Conservation (phyloP, 768 basidiomycete genomes). For the Leccinum variicolor region DNA sequence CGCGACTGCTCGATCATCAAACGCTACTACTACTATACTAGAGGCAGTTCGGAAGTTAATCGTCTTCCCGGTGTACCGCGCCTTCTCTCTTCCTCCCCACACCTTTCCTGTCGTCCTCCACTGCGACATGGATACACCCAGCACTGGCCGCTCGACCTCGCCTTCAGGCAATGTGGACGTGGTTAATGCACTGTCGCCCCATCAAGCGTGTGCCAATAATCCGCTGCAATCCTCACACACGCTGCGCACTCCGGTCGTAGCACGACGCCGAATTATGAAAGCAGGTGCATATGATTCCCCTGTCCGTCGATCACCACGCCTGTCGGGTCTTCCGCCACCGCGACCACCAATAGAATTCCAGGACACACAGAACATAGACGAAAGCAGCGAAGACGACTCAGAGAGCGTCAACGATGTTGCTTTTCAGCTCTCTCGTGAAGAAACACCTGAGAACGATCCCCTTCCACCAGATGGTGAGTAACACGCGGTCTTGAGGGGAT, state of each 20-base stretch:
- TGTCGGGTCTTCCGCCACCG: conserved; percentile 39
- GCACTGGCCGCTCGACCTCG: conserved; percentile 26
- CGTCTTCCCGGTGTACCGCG: background rate
- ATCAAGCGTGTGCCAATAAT: conserved; percentile 45
- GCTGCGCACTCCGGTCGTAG: conserved; percentile 35
- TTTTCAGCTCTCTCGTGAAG: conserved; percentile 33
- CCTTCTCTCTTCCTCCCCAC: background rate
- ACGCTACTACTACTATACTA: background rate
- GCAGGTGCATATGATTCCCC: conserved; percentile 28
- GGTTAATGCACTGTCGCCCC: conserved; percentile 37
- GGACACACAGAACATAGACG: conserved; percentile 14
- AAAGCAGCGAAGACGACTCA: conserved; percentile 33
- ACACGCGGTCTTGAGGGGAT: background rate
- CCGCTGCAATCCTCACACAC: conserved; percentile 54
- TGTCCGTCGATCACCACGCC: conserved; percentile 49
- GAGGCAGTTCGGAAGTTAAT: background rate
- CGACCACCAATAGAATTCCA: conserved; percentile 14
- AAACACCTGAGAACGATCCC: conserved; percentile 48
- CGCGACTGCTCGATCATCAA: conserved; percentile 26
- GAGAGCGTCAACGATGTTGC: conserved; percentile 24
- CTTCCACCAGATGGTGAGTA: conserved; percentile 44
- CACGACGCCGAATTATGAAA: conserved; percentile 29
- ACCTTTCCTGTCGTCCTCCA: background rate
- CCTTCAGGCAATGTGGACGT: conserved; percentile 37
- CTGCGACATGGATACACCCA: conserved; percentile 18